Evolutionary conservation across 2,329 filamentous ascomycete genomes (phyloP).

Genomic region (Xylaria sp.): DNA sequence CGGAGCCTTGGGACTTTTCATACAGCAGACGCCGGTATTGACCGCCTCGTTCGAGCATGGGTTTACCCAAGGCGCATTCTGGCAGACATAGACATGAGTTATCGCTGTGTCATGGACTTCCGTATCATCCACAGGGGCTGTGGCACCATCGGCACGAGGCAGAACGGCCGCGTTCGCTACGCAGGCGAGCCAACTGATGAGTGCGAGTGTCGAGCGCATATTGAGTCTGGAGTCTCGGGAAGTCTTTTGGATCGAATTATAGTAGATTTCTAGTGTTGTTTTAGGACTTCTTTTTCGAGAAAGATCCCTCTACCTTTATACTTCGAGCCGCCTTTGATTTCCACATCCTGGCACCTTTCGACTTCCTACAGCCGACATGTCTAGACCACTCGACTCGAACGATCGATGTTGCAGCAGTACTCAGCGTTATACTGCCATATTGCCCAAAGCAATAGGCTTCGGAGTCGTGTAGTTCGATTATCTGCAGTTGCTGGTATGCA

Average conservation of each 20-base stretch:
- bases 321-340: not conserved
- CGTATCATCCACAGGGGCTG: not conserved
- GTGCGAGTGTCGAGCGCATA: not conserved
- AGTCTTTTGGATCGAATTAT: not conserved
- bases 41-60: not conserved
- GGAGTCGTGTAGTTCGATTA: not conserved
- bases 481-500: not conserved
- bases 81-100: slow-evolving; percentile 2
- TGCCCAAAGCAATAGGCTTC: not conserved
- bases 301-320: not conserved
- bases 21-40: not conserved
- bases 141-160: not conserved
- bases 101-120: not conserved
- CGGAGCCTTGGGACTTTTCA: not conserved
- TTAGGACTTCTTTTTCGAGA: not conserved
- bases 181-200: not conserved
- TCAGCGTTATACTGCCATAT: not conserved
- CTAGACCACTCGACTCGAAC: not conserved
- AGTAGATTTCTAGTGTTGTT: not conserved
- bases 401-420: not conserved
- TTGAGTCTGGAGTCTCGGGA: not conserved
- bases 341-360: not conserved
- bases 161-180: not conserved
- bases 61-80: not conserved
- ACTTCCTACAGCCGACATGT: not conserved